Conservation (phyloP, 805 yeast genomes). For the Lachancea cidri region DNA sequence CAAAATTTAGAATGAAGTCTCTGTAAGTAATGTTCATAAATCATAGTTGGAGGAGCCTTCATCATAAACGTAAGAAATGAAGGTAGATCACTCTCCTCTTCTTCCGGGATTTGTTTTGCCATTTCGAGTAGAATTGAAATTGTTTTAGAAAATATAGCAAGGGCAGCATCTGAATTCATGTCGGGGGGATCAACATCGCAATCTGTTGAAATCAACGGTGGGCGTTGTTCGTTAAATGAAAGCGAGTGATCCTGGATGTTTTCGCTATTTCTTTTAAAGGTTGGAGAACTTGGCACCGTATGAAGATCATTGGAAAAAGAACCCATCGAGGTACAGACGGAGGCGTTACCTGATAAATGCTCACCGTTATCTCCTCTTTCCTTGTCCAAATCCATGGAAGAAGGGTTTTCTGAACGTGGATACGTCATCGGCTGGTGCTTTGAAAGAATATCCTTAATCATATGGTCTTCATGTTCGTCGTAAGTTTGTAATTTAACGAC, state of each 20-base stretch:
- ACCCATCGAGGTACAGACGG: not conserved
- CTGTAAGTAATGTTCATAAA: constrained; percentile 19
- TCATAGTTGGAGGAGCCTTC: constrained; percentile 28
- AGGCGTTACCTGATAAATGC: not conserved
- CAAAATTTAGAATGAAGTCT: constrained; percentile 30
- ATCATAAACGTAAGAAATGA: constrained; percentile 17
- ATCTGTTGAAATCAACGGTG: not conserved
- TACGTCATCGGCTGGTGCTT: constrained; percentile 6
- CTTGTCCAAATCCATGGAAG: constrained; percentile 1
- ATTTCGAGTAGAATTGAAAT: constrained; percentile 1
- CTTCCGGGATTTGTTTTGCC: not conserved
- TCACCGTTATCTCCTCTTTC: not conserved
- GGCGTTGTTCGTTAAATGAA: not conserved
- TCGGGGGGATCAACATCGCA: constrained; percentile 3
- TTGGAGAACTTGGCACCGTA: constrained; percentile 1
- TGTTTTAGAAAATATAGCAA: constrained; percentile 4
- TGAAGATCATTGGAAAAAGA: constrained; percentile 2
- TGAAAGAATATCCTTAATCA: constrained; percentile 7
- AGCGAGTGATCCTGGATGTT: not conserved
- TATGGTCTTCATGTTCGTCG: constrained; percentile 3
- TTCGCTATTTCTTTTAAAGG: not conserved
- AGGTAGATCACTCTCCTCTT: not conserved
- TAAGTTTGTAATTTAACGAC: constrained; percentile 1
- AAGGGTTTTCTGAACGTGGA: constrained; percentile 7
- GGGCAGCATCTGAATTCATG: constrained; percentile 5